Conservation (phyloP, 2,329 filamentous ascomycete species). For the Colletotrichum endophyticum region DNA sequence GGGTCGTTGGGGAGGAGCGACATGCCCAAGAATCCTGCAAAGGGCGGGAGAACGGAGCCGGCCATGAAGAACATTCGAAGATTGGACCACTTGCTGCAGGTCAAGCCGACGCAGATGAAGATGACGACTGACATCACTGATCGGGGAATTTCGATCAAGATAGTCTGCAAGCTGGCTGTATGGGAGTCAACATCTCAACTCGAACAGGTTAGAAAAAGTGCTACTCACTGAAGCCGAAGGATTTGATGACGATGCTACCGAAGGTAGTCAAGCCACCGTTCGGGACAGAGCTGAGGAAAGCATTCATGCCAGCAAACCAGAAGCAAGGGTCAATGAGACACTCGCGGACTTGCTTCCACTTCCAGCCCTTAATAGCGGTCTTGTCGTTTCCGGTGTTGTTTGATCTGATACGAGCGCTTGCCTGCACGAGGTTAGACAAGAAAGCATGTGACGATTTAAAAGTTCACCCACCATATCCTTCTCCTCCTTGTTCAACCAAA, state of each 20-base stretch:
- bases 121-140: conserved; percentile 36
- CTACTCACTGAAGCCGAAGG: conserved; percentile 37
- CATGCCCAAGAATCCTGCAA: conserved; percentile 40
- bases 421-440: not conserved
- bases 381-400: conserved; percentile 42
- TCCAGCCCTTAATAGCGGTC: conserved; percentile 40
- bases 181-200: not conserved
- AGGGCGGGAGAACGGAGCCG: conserved; percentile 36
- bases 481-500: conserved; percentile 38
- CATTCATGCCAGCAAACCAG: conserved; percentile 40
- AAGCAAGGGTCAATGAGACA: conserved; percentile 40
- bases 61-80: conserved; percentile 43
- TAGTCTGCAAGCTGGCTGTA: conserved; percentile 38
- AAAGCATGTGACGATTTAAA: not conserved
- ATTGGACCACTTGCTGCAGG: conserved; percentile 36
- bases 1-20: conserved; percentile 36
- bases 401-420: conserved; percentile 35
- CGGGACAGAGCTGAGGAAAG: conserved; percentile 38
- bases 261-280: conserved; percentile 41
- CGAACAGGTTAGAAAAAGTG: rapidly evolving
- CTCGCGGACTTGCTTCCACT: conserved; percentile 40
- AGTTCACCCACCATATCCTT: conserved; percentile 31
- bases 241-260: conserved; percentile 36
- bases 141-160: conserved; percentile 38
- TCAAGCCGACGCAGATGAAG: conserved; percentile 37